Evolutionary conservation across 495 filamentous ascomycete species (phyloP).

Genomic region (Aspergillus leporis): DNA sequence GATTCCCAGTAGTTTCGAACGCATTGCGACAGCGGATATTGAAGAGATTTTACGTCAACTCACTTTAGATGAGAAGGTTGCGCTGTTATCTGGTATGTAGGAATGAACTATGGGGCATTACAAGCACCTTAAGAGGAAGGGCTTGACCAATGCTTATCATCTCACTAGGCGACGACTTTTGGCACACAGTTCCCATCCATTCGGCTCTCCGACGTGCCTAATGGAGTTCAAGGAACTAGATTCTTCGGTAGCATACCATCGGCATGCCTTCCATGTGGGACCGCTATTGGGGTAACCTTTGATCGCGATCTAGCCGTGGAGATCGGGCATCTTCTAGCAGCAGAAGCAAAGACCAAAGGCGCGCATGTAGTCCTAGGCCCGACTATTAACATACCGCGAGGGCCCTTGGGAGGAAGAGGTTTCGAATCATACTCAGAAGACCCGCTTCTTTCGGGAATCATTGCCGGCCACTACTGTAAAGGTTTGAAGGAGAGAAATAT

Average conservation of each 20-base stretch:
- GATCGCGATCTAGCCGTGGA: conserved; percentile 55
- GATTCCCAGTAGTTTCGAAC: conserved; percentile 11
- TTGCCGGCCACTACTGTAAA: conserved; percentile 60
- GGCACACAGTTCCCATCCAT: conserved; percentile 71
- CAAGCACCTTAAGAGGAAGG: not conserved
- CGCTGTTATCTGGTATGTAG: conserved; percentile 45
- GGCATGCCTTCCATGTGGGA: conserved; percentile 62
- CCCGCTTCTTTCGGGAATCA: conserved; percentile 62
- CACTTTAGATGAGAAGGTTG: conserved; percentile 54
- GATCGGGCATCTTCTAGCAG: conserved; percentile 56
- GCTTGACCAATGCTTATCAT: not conserved
- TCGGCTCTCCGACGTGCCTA: conserved; percentile 67
- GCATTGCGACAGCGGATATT: conserved; percentile 23
- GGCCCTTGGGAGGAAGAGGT: conserved; percentile 67
- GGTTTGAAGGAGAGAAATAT: conserved; percentile 65
- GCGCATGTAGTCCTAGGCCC: conserved; percentile 69
- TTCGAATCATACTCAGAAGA: conserved; percentile 77
- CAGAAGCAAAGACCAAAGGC: conserved; percentile 63
- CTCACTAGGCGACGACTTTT: conserved; percentile 60
- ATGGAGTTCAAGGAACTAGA: conserved; percentile 63
- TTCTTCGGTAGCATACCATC: conserved; percentile 64
- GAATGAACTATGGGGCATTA: not conserved
- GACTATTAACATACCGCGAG: conserved; percentile 71
- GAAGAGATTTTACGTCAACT: conserved; percentile 45
- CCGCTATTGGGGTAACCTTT: conserved; percentile 65